Conservation (phyloP, 495 filamentous ascomycete species). For the Venustampulla echinocandica region DNA sequence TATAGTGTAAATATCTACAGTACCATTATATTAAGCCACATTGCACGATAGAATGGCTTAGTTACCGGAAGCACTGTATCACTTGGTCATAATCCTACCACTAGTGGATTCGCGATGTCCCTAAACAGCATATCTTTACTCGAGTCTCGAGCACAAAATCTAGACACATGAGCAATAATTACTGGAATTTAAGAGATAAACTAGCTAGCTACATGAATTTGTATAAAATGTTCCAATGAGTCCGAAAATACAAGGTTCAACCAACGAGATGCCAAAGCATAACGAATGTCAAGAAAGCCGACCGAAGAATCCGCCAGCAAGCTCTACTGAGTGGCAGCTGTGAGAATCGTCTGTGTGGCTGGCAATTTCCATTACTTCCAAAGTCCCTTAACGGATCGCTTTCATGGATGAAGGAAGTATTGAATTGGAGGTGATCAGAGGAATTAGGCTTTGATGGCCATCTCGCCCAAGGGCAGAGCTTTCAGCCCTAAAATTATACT, state of each 20-base stretch:
- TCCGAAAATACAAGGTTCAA: background rate
- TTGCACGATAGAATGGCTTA: no score
- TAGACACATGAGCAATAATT: no score
- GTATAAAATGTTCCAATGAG: slow-evolving; percentile 1
- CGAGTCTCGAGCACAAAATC: no score
- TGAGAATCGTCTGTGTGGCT: no score
- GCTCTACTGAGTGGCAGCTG: background rate
- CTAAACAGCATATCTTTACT: no score
- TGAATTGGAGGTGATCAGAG: background rate
- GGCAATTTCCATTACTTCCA: no score
- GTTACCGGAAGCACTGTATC: no score
- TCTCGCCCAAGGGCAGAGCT: slow-evolving; percentile 42
- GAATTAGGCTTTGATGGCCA: slow-evolving; percentile 41
- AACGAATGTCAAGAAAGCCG: background rate
- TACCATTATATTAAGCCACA: no score
- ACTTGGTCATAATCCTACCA: no score
- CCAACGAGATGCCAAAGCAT: background rate
- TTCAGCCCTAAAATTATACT: slow-evolving; percentile 32
- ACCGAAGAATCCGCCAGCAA: background rate
- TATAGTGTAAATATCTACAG: no score
- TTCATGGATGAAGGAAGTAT: background rate
- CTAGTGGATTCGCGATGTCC: no score
- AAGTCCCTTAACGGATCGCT: background rate
- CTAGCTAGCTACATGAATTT: slow-evolving; percentile 7
- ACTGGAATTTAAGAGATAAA: slow-evolving; percentile 1